Evolutionary conservation across 2,329 filamentous ascomycete genomes (phyloP).

Genomic region (Sporothrix luriei): DNA sequence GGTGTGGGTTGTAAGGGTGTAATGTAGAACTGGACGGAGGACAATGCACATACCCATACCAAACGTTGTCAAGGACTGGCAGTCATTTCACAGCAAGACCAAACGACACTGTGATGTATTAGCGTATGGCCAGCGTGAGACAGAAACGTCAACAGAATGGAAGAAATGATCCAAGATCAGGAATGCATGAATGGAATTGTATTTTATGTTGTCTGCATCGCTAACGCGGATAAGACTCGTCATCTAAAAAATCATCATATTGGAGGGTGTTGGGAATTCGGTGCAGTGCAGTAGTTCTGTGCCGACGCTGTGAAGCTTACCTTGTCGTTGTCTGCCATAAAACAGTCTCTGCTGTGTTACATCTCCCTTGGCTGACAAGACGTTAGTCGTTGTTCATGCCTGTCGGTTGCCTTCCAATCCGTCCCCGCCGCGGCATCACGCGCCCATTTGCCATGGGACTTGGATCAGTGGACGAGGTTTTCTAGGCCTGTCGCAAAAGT

Average conservation of each 20-base stretch:
- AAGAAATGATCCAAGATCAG: constrained; percentile 31
- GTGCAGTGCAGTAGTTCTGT: background rate
- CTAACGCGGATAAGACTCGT: constrained; percentile 77
- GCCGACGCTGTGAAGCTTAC: constrained; percentile 25
- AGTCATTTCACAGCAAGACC: background rate
- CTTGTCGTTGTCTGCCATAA: constrained; percentile 7
- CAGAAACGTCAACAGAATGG: constrained; percentile 37
- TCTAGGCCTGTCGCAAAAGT: constrained; percentile 97
- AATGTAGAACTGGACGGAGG: background rate
- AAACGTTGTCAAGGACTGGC: background rate
- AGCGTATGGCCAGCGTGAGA: constrained; percentile 28
- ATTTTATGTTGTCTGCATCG: constrained; percentile 66
- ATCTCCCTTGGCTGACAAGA: constrained; percentile 12
- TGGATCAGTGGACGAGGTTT: constrained; percentile 98
- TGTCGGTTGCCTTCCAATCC: background rate
- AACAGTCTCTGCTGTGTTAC: background rate
- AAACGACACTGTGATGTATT: constrained; percentile 28
- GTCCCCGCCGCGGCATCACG: constrained; percentile 11
- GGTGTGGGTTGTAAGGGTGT: constrained; percentile 23
- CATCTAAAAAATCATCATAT: constrained; percentile 65
- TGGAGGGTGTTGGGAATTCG: constrained; percentile 36
- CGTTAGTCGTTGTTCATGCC: constrained; percentile 26
- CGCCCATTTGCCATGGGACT: constrained; percentile 25
- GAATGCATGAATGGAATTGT: constrained; percentile 74
- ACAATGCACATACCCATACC: constrained; percentile 3